Conservation (phyloP, 805 yeast species). For the Saturnispora bothae region DNA sequence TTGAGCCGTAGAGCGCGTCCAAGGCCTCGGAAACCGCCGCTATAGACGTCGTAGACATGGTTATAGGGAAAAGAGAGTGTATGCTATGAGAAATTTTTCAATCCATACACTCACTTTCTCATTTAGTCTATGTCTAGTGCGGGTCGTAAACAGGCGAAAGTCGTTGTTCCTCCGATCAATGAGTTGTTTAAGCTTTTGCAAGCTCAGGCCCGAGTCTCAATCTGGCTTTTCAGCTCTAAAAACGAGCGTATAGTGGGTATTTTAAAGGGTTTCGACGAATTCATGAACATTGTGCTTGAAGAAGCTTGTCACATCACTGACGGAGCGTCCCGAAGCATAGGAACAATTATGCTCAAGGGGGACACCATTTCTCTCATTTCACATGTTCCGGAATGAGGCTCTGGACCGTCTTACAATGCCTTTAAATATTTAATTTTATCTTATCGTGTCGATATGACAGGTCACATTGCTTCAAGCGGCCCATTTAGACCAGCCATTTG, state of each 20-base stretch:
- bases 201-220: slow-evolving; percentile 64
- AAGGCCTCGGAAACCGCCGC: slow-evolving; percentile 34
- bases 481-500: no score
- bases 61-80: background rate
- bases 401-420: no score
- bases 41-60: background rate
- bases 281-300: slow-evolving; percentile 71
- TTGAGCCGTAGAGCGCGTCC: slow-evolving; percentile 31
- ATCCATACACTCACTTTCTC: background rate
- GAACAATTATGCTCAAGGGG: slow-evolving; percentile 78
- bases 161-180: slow-evolving; percentile 83
- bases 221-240: slow-evolving; percentile 92
- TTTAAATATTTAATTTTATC: no score
- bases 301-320: slow-evolving; percentile 58
- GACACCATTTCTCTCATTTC: slow-evolving; percentile 81
- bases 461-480: no score
- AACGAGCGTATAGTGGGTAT: slow-evolving; percentile 69
- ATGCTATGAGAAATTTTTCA: background rate
- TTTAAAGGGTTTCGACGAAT: slow-evolving; percentile 91
- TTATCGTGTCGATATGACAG: no score
- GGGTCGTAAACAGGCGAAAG: slow-evolving; percentile 18
- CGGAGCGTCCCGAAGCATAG: slow-evolving; percentile 38
- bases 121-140: background rate
- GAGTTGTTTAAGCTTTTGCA: slow-evolving; percentile 80
- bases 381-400: no score